Percentiles rank a stretch among this genome's conserved stretches.
Conservation (phyloP, 495 filamentous ascomycete species). For the Trichoderma orchidacearum region DNA sequence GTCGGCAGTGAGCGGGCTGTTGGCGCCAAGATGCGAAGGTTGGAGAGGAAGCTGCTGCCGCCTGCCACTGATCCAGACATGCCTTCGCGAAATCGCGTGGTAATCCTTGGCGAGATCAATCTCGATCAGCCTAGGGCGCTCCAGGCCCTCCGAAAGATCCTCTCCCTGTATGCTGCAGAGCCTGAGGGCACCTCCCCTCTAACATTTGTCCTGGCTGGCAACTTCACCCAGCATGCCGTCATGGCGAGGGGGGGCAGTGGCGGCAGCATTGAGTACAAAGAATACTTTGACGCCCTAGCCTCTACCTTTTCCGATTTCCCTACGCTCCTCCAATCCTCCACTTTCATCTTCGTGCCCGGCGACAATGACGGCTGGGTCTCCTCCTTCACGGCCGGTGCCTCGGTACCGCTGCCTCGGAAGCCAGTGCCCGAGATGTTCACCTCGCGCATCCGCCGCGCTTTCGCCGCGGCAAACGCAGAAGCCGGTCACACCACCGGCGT, state of each 20-base stretch:
- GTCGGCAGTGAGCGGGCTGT: constrained; percentile 79
- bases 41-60: constrained; percentile 40
- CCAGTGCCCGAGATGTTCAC: constrained; percentile 78
- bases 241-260: constrained; percentile 56
- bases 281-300: constrained; percentile 79
- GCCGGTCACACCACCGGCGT: constrained; percentile 12
- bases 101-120: constrained; percentile 69
- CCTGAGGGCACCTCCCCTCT: constrained; percentile 54
- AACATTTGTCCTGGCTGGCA: constrained; percentile 68
- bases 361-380: constrained; percentile 92
- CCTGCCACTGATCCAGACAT: constrained; percentile 6
- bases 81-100: constrained; percentile 33
- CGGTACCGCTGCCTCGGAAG: constrained; percentile 57
- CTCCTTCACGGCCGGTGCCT: constrained; percentile 71
- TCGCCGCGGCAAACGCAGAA: constrained; percentile 61
- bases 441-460: constrained; percentile 62
- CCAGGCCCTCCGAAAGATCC: constrained; percentile 61
- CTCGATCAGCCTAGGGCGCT: constrained; percentile 69
- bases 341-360: constrained; percentile 85
- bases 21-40: constrained; percentile 65
- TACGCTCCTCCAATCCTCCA: constrained; percentile 60
- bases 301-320: constrained; percentile 75
- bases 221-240: constrained; percentile 63
- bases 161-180: constrained; percentile 52
- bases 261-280: constrained; percentile 84